Conservation (phyloP, 352 stramenopile species). For the Phytophthora pseudosyringae region DNA sequence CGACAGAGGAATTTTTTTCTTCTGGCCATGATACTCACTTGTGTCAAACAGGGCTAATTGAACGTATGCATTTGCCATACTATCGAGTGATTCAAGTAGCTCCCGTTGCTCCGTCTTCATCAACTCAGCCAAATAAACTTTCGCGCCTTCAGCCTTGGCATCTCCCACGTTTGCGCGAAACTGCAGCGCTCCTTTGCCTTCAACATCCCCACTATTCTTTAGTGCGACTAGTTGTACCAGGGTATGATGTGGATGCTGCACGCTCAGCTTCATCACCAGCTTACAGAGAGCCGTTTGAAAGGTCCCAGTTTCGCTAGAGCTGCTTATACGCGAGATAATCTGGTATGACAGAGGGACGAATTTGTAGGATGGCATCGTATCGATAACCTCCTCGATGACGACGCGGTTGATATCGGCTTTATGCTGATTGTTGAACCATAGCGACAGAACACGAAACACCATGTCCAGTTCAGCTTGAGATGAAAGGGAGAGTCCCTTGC, state of each 20-base stretch:
- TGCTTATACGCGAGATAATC: constrained; percentile 96
- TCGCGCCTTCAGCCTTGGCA: constrained; percentile 71
- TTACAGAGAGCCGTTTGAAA: constrained; percentile 91
- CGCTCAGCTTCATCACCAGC: constrained; percentile 93
- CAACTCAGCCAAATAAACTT: constrained; percentile 65
- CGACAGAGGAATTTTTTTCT: constrained; percentile 78
- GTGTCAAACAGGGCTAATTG: constrained; percentile 86
- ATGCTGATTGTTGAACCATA: constrained; percentile 95
- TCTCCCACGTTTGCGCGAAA: constrained; percentile 87
- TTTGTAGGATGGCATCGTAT: constrained; percentile 94
- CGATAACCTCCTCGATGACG: constrained; percentile 82
- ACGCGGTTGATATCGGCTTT: constrained; percentile 80
- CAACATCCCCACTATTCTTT: constrained; percentile 92
- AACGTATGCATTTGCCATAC: constrained; percentile 76
- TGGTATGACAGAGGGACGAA: constrained; percentile 98
- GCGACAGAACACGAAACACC: constrained; percentile 92
- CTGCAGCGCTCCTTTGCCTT: constrained; percentile 76
- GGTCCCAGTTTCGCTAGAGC: constrained; percentile 20
- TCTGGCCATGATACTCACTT: constrained; percentile 66
- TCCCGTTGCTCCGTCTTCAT: constrained; percentile 57
- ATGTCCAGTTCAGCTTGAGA: constrained; percentile 83
- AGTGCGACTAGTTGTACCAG: constrained; percentile 96
- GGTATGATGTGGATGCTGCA: constrained; percentile 96
- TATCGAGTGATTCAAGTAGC: constrained; percentile 79
- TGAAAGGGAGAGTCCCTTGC: constrained; percentile 61